Percentiles rank a stretch among this genome's conserved stretches.
Conservation (phyloP, 2,329 filamentous ascomycete genomes). For the Diaporthe longicolla region DNA sequence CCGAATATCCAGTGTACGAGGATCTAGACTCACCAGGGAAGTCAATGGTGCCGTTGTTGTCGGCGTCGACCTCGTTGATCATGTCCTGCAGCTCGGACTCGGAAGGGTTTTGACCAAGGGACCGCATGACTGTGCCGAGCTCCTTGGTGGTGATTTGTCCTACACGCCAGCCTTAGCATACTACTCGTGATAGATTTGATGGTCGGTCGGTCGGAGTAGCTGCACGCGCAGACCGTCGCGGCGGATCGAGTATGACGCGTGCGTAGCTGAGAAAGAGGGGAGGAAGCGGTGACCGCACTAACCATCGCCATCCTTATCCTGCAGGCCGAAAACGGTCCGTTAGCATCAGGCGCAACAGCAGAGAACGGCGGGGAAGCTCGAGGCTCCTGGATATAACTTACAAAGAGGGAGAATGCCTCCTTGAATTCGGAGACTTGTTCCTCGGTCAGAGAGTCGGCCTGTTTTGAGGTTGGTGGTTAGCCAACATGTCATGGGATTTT, state of each 20-base stretch:
- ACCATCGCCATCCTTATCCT: constrained; percentile 96
- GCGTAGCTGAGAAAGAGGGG: constrained; percentile 10
- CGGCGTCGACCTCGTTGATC: constrained; percentile 94
- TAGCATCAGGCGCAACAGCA: constrained; percentile 30
- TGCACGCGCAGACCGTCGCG: constrained; percentile 36
- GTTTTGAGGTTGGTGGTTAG: constrained; percentile 47
- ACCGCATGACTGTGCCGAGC: constrained; percentile 91
- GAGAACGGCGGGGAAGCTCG: constrained; percentile 33
- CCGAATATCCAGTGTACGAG: not conserved
- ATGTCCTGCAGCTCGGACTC: constrained; percentile 93
- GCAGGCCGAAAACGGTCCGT: constrained; percentile 52
- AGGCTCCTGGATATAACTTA: constrained; percentile 67
- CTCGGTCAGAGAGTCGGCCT: constrained; percentile 99
- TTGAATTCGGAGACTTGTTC: constrained; percentile 99
- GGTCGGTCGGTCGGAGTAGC: not conserved
- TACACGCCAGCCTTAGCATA: constrained; percentile 56
- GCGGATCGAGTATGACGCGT: constrained; percentile 27
- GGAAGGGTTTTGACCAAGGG: constrained; percentile 89
- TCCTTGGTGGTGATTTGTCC: constrained; percentile 95
- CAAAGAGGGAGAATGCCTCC: constrained; percentile 99
- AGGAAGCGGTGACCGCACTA: constrained; percentile 60
- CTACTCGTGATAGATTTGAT: constrained; percentile 14
- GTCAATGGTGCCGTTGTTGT: constrained; percentile 94
- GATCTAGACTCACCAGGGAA: constrained; percentile 78
- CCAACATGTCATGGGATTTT: constrained; percentile 24